Evolutionary conservation across 257 asterid genomes (phyloP), one percentile per base, ranked within the genome.

Genomic region (Thymus quinquecostatus): DNA sequence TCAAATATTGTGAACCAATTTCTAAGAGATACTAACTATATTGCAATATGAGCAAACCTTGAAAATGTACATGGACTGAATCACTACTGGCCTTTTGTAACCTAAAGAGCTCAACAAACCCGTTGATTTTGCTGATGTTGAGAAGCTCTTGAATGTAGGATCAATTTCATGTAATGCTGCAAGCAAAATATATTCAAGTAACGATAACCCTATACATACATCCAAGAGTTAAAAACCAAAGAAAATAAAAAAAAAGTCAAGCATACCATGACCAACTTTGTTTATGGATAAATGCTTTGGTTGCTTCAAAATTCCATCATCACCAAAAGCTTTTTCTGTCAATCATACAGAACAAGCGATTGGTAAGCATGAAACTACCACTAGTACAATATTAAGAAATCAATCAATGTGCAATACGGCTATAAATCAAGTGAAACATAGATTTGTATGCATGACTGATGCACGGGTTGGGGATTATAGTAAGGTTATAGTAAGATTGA

Each of bases 181-280:
- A 81, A 65, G 53, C 40, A 29, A 61, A 53, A 8, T 2, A 6
- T 63, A 50, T 48, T 63, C 72, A 40, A 9, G 68, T 34, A 27
- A 34, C 56, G 44, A 60, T n/a, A 48, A 33, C 1, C 47, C 55
- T 49, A 60, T n/a, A 41, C 9, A 50, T 21, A 41, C 1, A 73
- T 28, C 48, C 33, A 12, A 60, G 40, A 73, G 10, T 60, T 21
- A 11, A 57, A 64, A 56, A 10, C 36, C 48, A 43, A 43, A 43
- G 36, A 49, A 59, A 47, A 1, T 36, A 3, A 36, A 36, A 36
- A 36, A 36, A 0, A 36, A 36, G 5, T 3, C 0, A 38, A 38
- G 67, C 72, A 67, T 90, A 88, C 95, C 97, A 67, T 90, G 92
- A n/a, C 97, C 95, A 75, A 90, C 97, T 90, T 90, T 90, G 83